Conservation (phyloP, 805 yeast genomes). For the Wickerhamomyces ciferrii region DNA sequence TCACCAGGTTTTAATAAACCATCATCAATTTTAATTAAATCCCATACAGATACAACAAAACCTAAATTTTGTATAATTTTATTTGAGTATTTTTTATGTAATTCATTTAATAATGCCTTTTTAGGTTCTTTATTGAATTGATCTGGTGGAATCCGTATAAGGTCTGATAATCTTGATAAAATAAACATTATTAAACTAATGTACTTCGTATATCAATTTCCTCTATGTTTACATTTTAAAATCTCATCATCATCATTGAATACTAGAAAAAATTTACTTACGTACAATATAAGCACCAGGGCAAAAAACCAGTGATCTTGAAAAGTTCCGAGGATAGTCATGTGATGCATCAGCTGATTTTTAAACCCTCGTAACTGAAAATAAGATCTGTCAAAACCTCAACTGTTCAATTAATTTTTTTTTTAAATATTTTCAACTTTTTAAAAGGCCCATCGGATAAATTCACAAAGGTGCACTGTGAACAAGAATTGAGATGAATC, state of each 20-base stretch:
- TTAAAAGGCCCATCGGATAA: neutral
- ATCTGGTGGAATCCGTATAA: conserved; percentile 85
- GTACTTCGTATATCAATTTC: no score
- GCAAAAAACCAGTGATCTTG: no score
- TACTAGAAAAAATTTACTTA: no score
- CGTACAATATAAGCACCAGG: no score
- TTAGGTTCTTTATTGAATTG: conserved; percentile 68
- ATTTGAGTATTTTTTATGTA: conserved; percentile 82
- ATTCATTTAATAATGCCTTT: conserved; percentile 71
- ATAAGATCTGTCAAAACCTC: neutral
- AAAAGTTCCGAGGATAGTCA: no score
- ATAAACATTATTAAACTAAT: conserved; percentile 79
- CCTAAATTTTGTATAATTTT: conserved; percentile 83
- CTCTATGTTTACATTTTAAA: no score
- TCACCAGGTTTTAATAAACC: conserved; percentile 93
- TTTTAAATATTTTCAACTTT: neutral
- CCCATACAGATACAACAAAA: conserved; percentile 80
- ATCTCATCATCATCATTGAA: neutral
- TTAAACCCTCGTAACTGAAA: neutral
- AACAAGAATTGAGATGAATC: neutral
- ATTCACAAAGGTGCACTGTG: neutral
- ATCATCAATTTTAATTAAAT: conserved; percentile 73
- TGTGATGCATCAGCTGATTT: no score
- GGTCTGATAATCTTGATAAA: conserved; percentile 72
- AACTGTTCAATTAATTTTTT: neutral